Evolutionary conservation across 163 green algal genomes (phyloP).

Genomic region (Smithsoniella earleae): DNA sequence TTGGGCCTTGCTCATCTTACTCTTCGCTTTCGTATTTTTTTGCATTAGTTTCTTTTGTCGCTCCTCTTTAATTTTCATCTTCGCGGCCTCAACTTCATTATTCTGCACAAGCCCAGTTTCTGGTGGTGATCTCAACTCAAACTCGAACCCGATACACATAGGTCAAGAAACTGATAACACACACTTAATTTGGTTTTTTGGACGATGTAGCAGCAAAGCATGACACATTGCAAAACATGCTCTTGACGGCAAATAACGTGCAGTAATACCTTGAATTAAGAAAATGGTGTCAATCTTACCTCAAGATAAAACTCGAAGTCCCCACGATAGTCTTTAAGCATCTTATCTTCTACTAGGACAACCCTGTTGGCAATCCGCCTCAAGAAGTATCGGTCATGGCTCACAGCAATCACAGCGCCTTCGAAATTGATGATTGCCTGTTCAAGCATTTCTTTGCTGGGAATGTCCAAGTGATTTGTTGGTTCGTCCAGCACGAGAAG

Average conservation of each 20-base stretch:
- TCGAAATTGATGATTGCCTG: slow-evolving; percentile 82
- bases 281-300: neutral
- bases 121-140: no score
- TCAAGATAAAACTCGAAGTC: slow-evolving; percentile 77
- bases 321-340: slow-evolving; percentile 63
- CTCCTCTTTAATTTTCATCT: slow-evolving; percentile 70
- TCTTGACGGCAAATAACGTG: neutral
- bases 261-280: no score
- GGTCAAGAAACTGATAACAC: no score
- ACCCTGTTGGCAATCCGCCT: slow-evolving; percentile 82
- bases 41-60: slow-evolving; percentile 58
- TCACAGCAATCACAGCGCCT: slow-evolving; percentile 87
- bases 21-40: slow-evolving; percentile 71
- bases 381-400: slow-evolving; percentile 97
- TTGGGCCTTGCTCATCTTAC: slow-evolving; percentile 78
- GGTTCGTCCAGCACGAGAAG: slow-evolving; percentile 69
- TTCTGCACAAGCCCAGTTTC: no score
- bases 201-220: neutral
- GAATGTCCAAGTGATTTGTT: slow-evolving; percentile 94
- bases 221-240: slow-evolving; percentile 26
- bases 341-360: slow-evolving; percentile 52
- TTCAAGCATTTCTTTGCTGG: slow-evolving; percentile 93
- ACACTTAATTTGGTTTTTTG: neutral
- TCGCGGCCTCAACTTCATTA: slow-evolving; percentile 66
- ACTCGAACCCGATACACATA: neutral